Evolutionary conservation across 2,329 filamentous ascomycete species (phyloP), one percentile per base, ranked within the genome.

Genomic region (Fusarium tuaranense): DNA sequence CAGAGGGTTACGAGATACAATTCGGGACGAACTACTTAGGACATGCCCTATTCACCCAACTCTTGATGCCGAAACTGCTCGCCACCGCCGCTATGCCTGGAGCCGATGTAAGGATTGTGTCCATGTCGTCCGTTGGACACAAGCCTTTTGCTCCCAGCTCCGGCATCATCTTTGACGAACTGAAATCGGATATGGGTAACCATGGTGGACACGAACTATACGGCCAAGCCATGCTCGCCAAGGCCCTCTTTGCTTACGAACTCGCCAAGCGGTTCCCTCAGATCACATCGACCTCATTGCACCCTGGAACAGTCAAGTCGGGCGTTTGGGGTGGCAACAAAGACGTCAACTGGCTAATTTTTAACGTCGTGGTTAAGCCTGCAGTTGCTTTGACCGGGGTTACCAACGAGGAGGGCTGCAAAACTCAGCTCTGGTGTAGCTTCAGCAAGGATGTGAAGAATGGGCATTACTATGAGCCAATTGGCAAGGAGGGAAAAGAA

Each of bases 1-100:
- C 57, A 20, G 66, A 68, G 14, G 66, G 66, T 27, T 64, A 64
- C 22, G 66, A 68, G 60, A 30, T 68, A 27, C 60, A 68, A 8
- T 68, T 68, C 27, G 66, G 60, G 18, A 68, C 66, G 13, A 68
- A 68, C 16, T 64, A 68, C 22, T 25, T 68, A 6, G 66, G 66
- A 20, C 66, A 68, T 22, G 60, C 22, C 22, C 66, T 68, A 13
- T 36, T 68, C n/a, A 68, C 66, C 44, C 66, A 68, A 44, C 39
- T 60, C 8, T 44, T 68, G 12, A 64, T 68, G 60, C 66, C 66
- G 30, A 68, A 64, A 34, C 22, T 68, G 7, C 41, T 60, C 20
- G 53, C 38, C 20, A 68, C 66, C 3, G 9, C 60, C 22, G 48
- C 44, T 8, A 51, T 68, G 5, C 67, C 67, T 7, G 60, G 41